Base-by-base conservation (phyloP, 2,329 filamentous ascomycete species). In the Bipolaris oryzae region DNA sequence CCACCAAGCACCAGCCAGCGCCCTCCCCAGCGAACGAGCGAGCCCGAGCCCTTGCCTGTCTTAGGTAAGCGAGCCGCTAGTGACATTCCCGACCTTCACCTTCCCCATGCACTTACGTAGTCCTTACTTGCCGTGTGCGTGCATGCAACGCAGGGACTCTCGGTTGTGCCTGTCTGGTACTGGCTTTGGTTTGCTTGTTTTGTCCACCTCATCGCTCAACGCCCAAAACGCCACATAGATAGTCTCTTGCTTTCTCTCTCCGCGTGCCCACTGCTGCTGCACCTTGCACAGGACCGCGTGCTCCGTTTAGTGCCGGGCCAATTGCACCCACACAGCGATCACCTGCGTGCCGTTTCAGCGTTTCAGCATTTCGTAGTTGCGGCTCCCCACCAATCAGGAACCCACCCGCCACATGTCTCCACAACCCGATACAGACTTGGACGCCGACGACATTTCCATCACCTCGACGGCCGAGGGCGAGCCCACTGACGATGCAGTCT, bases 391-490 rank as follows among this genome's bases (percentile, higher is more conserved):
- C 59, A 68, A 65, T 65, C 58, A 64, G 46, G 37, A 16, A 46
- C 23, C 20, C 41, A 38, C 21, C 45, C 57, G 35, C 45, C 53
- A 21, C 44, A 60, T 56, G 61, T 47, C 55, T 21, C 44, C 16
- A 10, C 45, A 62, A 38, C 34, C 37, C 16, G 47, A 55, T 11
- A 20, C 47, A 23, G 61, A 67, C 5, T 69, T 62, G 53, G 62
- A 72, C 46, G 68, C 67, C 31, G 80, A 85, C 47, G 79, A 85
- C 21, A 81, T 88, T 37, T 88, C 86, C 1, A 55, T 86, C 39
- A 84, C 80, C 0, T 89, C 86, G 1, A 87, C 83, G 2, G 64
- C 66, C 2, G 16, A 31, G 33, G 49, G 13, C 15, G 28, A 28
- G 10, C 20, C n/a, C 31, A 13, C 2, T 5, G 2, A 23, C 2